These are phyloP conservation scores for Skeletonema grethae DNA, from an alignment of 108 stramenopile species.

Conservation along the genomic window DNA sequence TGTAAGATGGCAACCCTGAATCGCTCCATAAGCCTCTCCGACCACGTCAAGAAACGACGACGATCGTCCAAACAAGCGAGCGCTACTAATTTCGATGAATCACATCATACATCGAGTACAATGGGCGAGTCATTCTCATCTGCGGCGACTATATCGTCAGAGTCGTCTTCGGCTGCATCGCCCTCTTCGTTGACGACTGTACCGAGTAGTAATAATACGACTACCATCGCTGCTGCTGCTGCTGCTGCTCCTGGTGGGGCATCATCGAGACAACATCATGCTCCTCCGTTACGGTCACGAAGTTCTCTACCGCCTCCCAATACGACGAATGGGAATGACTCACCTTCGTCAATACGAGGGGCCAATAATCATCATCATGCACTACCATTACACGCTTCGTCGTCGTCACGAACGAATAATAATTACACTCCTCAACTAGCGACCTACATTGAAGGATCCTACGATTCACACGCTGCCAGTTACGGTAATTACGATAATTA, in stretches of 20 bases:
- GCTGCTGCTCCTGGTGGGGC: too few relatives aligned
- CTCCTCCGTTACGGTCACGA: too few relatives aligned
- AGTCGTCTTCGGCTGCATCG: background rate
- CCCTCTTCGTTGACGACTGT: background rate
- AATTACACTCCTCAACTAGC: background rate
- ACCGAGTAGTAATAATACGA: too few relatives aligned
- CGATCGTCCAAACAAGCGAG: background rate
- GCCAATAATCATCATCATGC: background rate
- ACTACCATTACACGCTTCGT: background rate
- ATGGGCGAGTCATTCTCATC: background rate
- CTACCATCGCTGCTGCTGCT: background rate
- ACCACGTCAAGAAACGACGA: background rate
- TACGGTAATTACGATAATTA: background rate
- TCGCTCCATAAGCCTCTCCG: conserved; percentile 1
- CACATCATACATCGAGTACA: background rate
- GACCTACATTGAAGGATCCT: background rate
- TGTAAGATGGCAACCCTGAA: background rate
- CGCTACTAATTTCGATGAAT: background rate
- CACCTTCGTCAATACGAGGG: too few relatives aligned
- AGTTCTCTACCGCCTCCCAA: too few relatives aligned
- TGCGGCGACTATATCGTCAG: background rate
- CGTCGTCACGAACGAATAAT: background rate
- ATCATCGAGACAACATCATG: too few relatives aligned
- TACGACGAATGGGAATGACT: too few relatives aligned
- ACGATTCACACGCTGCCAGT: background rate